phyloP scores from a whole-genome alignment of 148 eudicot genomes.

The Camellia japonica region DNA sequence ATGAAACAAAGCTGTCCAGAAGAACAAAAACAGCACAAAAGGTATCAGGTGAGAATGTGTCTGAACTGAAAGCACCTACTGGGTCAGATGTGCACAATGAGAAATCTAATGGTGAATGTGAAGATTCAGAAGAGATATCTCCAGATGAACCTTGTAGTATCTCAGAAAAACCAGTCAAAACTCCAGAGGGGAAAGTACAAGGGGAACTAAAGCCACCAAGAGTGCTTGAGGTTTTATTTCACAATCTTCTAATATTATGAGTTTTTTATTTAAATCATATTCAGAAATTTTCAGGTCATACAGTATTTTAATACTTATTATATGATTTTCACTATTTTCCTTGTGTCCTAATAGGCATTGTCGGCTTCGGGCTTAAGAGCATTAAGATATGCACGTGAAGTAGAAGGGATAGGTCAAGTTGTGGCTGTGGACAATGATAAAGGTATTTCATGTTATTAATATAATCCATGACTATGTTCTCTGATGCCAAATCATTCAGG shows the following conservation, averaged over 20 bases:
- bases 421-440: conserved; percentile 91
- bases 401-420: conserved; percentile 86
- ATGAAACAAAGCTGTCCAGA: conserved; percentile 50
- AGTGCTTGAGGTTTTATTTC: conserved; percentile 76
- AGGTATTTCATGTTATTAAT: conserved; percentile 39
- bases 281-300: neutral
- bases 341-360: conserved; percentile 54
- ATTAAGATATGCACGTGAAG: conserved; percentile 93
- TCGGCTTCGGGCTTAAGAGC: conserved; percentile 98
- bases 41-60: conserved; percentile 25
- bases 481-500: neutral
- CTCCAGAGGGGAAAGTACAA: conserved; percentile 40
- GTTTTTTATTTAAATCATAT: neutral
- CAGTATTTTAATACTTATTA: conserved; percentile 4
- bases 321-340: neutral
- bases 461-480: neutral
- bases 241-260: neutral
- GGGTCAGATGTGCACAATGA: conserved; percentile 15
- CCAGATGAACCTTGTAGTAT: conserved; percentile 45
- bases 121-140: conserved; percentile 35
- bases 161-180: conserved; percentile 34
- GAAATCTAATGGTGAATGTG: conserved; percentile 22
- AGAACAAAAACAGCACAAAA: conserved; percentile 45
- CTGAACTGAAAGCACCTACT: conserved; percentile 32
- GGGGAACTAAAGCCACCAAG: conserved; percentile 79